These are phyloP conservation scores for Mortierella sp. DNA, from an alignment of 371 early-diverging fungal species.

Conservation along the genomic window DNA sequence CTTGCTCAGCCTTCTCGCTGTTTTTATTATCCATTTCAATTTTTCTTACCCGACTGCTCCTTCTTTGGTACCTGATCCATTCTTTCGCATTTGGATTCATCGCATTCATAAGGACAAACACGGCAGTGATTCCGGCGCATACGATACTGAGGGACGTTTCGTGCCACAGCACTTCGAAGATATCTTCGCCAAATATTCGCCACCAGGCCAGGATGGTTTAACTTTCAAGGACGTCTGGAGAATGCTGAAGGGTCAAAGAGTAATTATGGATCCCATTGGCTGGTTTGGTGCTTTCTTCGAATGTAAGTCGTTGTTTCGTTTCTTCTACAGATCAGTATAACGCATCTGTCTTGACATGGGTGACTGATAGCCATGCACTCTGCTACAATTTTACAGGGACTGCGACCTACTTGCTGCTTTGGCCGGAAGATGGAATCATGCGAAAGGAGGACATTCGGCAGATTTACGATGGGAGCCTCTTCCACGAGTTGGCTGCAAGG, in stretches of 20 bases:
- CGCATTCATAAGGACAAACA: conserved; percentile 66
- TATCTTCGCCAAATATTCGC: conserved; percentile 62
- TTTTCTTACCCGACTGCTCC: conserved; percentile 54
- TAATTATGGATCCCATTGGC: conserved; percentile 59
- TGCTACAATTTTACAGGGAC: conserved; percentile 11
- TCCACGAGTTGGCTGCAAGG: conserved; percentile 18
- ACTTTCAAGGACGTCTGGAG: conserved; percentile 25
- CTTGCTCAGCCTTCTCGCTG: conserved; percentile 50
- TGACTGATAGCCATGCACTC: background rate
- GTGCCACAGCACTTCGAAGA: conserved; percentile 65
- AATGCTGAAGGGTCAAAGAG: conserved; percentile 42
- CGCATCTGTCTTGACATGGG: no score
- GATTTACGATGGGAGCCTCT: conserved; percentile 37
- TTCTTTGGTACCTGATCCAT: conserved; percentile 56
- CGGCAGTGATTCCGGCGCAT: conserved; percentile 63
- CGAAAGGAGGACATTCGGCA: conserved; percentile 40
- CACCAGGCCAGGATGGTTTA: conserved; percentile 34
- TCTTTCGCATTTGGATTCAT: conserved; percentile 58
- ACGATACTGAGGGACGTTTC: conserved; percentile 60
- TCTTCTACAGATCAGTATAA: background rate
- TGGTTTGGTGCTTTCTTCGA: conserved; percentile 46
- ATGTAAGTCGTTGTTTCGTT: conserved; percentile 17
- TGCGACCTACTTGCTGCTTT: conserved; percentile 27
- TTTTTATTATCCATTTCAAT: conserved; percentile 54
- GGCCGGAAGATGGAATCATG: conserved; percentile 38